Base-by-base conservation (phyloP, 2,329 filamentous ascomycete species). In the Chaetomium olivaceum region DNA sequence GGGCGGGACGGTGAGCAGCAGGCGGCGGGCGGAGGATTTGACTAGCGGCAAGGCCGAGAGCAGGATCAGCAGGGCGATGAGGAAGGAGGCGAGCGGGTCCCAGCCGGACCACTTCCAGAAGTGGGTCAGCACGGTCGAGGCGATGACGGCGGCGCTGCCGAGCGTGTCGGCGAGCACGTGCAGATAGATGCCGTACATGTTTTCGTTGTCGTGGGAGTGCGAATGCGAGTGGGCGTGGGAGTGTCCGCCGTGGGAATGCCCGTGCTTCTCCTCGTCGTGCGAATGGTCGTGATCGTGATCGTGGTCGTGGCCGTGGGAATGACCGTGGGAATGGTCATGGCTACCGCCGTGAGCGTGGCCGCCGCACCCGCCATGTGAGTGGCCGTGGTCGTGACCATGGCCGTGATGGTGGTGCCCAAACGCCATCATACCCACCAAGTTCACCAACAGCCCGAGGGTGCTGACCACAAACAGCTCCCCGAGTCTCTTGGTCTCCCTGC, bases 141-240 rank as follows among this genome's bases (percentile, higher is more conserved):
- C 87, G 68, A 99, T 97, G 57, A 99, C 95, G 0, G 95, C 95
- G 1, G 93, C 91, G 62, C 93, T 97, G 29, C 95, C 95, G 33
- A 98, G 87, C 0, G 95, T 96, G 76, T 99, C 95, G 6, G 95
- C 95, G 31, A 98, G 83, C 59, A 99, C 91, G 74, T 99, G 95
- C 23, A 99, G 82, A 77, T 96, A 99, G 70, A 99, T 98, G 14
- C 95, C 95, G 72, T 95, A 80, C 93, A 99, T 97, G 75, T 99
- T 99, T 73, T 99, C 95, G 76, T 97, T 97, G 68, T 92, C 90
- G 73, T 93, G 90, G n/a, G 80, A 79, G 71, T 87, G 83, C 23
- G 73, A 73, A 31, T 75, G 64, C 1, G 39, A 23, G 46, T 56
- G 70, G 54, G 19, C 7, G 67, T 76, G 75, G 19, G 70, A 65